Evolutionary conservation across 2,329 filamentous ascomycete species (phyloP).

Genomic region (Mollisiaceae sp.): DNA sequence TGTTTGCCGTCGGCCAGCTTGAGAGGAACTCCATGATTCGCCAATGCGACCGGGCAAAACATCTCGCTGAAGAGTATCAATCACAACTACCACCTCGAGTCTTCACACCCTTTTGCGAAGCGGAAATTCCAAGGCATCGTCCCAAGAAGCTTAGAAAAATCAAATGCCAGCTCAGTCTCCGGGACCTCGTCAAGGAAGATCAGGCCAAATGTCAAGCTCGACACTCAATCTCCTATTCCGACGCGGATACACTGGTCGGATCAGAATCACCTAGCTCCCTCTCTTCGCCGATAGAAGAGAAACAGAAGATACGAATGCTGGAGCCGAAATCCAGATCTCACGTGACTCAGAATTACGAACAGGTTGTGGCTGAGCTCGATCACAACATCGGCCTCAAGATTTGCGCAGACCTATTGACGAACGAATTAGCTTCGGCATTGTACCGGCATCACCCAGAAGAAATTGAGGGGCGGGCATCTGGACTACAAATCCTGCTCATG

Average conservation of each 20-base stretch:
- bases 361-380: slow-evolving; percentile 15
- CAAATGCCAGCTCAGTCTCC: slow-evolving; percentile 39
- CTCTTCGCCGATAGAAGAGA: neutral
- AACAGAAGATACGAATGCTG: slow-evolving; percentile 6
- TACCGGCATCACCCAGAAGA: slow-evolving; percentile 28
- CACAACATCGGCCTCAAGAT: slow-evolving; percentile 38
- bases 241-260: slow-evolving; percentile 34
- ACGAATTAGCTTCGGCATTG: slow-evolving; percentile 35
- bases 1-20: slow-evolving; percentile 38
- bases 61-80: slow-evolving; percentile 36
- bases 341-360: neutral
- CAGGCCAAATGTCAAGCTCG: slow-evolving; percentile 21
- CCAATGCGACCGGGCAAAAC: slow-evolving; percentile 27
- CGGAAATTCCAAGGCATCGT: slow-evolving; percentile 3
- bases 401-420: slow-evolving; percentile 38
- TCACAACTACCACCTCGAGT: slow-evolving; percentile 27
- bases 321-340: slow-evolving; percentile 3
- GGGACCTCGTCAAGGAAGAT: slow-evolving; percentile 34
- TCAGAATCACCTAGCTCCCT: slow-evolving; percentile 28
- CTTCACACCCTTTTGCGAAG: slow-evolving; percentile 16
- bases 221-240: slow-evolving; percentile 15
- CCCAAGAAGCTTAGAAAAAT: slow-evolving; percentile 36
- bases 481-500: slow-evolving; percentile 41
- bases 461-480: slow-evolving; percentile 31
- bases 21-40: slow-evolving; percentile 27